A percentile compares a stretch with the other conserved stretches of the same genome.
Evolutionary conservation across 257 asterid species (phyloP).

Genomic region (Rhazya stricta): DNA sequence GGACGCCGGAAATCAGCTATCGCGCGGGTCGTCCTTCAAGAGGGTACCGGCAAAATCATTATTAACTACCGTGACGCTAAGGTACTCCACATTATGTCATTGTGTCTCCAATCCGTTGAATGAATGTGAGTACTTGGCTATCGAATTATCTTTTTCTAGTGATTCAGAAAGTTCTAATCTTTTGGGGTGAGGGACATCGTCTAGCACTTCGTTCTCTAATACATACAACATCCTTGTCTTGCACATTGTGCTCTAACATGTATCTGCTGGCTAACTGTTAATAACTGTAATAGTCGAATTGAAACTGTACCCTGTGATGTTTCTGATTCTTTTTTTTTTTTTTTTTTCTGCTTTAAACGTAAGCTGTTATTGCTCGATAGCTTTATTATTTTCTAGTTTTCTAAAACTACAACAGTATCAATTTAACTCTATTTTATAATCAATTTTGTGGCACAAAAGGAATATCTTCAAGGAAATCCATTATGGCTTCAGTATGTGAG

Average conservation of each 20-base stretch:
- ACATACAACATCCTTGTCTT: neutral
- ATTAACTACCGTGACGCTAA: constrained; percentile 87
- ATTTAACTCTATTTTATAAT: neutral
- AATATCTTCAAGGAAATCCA: constrained; percentile 96
- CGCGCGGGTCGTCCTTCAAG: constrained; percentile 95
- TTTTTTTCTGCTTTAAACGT: neutral
- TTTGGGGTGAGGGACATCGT: neutral
- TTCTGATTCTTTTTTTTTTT: neutral
- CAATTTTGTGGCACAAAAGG: constrained; percentile 40
- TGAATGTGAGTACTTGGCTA: neutral
- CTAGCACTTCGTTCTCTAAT: neutral
- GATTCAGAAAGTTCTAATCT: neutral
- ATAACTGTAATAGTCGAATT: neutral
- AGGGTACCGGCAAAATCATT: constrained; percentile 77
- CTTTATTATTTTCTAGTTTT: neutral
- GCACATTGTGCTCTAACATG: neutral
- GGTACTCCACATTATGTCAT: constrained; percentile 31
- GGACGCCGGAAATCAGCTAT: constrained; percentile 87
- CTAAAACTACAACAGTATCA: neutral
- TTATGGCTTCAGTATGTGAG: constrained; percentile 88
- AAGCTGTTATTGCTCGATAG: neutral
- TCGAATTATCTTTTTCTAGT: neutral
- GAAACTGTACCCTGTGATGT: too few species aligned
- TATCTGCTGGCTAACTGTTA: neutral
- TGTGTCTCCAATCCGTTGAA: neutral